A percentile compares a stretch with the other conserved stretches of the same genome.
Evolutionary conservation across 345 rosid species (phyloP).

Genomic region (Sonneratia caseolaris): DNA sequence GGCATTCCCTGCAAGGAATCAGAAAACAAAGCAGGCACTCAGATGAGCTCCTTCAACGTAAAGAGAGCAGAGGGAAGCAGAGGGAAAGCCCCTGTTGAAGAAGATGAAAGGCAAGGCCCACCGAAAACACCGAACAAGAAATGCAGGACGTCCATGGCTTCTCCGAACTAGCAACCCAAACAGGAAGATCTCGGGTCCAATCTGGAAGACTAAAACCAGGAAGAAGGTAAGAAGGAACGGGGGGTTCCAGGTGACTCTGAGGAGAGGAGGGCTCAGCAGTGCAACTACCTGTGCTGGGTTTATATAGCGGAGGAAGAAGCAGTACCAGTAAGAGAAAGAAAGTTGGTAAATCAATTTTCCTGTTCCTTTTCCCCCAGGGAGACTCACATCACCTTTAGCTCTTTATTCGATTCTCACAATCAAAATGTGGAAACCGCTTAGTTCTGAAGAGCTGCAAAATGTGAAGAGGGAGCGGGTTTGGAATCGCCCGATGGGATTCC

Average conservation of each 20-base stretch:
- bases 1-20: constrained; percentile 66
- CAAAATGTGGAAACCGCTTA: too few species aligned
- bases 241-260: background rate
- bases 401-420: too few species aligned
- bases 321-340: background rate
- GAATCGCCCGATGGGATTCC: background rate
- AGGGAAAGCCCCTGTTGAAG: background rate
- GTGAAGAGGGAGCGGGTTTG: background rate
- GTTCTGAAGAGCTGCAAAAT: background rate
- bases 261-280: background rate
- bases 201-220: background rate
- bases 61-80: background rate
- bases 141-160: constrained; percentile 50
- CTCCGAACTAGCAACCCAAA: background rate
- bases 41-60: background rate
- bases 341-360: background rate
- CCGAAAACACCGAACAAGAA: constrained; percentile 87
- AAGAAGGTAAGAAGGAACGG: background rate
- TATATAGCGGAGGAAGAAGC: background rate
- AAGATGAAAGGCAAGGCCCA: constrained; percentile 18
- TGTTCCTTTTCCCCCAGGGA: too few species aligned
- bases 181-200: background rate
- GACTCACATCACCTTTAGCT: background rate
- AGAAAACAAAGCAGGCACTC: background rate
- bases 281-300: background rate